Base-by-base conservation (phyloP, 2,329 filamentous ascomycete genomes). In the Pseudogymnoascus sp. region DNA sequence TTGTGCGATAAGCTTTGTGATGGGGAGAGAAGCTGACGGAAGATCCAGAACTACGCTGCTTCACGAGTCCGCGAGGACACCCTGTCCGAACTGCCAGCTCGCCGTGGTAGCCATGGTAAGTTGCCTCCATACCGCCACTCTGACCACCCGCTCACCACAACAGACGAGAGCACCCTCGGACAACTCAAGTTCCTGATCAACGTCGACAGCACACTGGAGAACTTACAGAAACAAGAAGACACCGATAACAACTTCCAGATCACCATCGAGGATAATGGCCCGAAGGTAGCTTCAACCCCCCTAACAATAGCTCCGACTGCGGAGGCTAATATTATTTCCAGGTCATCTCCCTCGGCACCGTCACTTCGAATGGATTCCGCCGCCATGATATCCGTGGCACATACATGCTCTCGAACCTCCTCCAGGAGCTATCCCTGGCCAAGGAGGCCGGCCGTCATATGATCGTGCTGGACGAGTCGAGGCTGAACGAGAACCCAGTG, bases 241-340 rank as follows among this genome's bases (percentile, higher is more conserved):
- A 95, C 92, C 31, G 92, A 99, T 75, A 81, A 84, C 63, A 97
- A 99, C 75, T 90, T 91, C 81, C 92, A 97, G 75, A 99, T 99
- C 74, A 99, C 94, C 31, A 96, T 97, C 69, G 94, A 97, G 72
- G 94, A 99, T 76, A 83, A 85, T 66, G 94, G 94, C 0, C 93
- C 94, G 59, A 99, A 97, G 82, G 90, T 89, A 74, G 66, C 72
- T 49, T 5, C 43, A 29, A 16, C 21, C 43, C 43, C 3, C 14
- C 12, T 10, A 6, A 29, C n/a, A 29, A 12, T 2, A 29, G 43
- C 43, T 49, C 43, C 43, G 43, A 49, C 23, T 49, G 7, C 23
- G 43, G 43, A 49, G 43, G 43, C 29, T 49, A 49, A 49, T 23
- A 49, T 49, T 49, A 38, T 31, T 33, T 33, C 31, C 68, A 90